Evolutionary conservation across 768 basidiomycete genomes (phyloP), one percentile per base, ranked within the genome.

Genomic region (Lactarius vividus): DNA sequence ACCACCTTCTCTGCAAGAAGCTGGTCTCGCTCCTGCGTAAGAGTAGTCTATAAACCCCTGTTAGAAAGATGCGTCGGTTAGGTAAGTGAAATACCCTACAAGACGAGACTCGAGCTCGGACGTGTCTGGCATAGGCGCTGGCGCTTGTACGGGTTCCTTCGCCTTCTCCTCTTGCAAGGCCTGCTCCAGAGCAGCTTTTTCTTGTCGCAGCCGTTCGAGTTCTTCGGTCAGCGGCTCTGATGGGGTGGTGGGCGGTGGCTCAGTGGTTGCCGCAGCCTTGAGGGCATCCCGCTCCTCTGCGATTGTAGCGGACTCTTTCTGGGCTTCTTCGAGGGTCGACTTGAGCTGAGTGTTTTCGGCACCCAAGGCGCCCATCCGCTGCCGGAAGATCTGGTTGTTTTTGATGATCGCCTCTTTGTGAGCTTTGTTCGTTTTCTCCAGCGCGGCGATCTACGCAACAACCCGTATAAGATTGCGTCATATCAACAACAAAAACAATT

Each of bases 11-110:
- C 88, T 0, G 79, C 80, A 31, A 88, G 76, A 20, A 92, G 75
- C 58, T 77, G 80, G 71, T 90, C 88, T 58, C 85, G 80, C 74
- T 93, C 86, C 53, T 81, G 79, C 61, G 75, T 79, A 31, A 91
- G 74, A 55, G 79, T 69, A 59, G 82, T 77, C 88, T 91, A 39
- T 1, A 4, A 9, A 49, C 13, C n/a, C 7, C 3, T 18, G 40
- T 57, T 18, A 56, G 46, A 44, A 44, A 33, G 18, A 33, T 15
- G 29, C 7, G 1, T 20, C 29, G 9, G 10, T 16, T 28, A 7
- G 4, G 35, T 26, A 57, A 4, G 13, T 6, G n/a, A 29, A 54
- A 35, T 3, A 40, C 72, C 80, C 7, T 69, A 82, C 81, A 29
- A 82, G 58, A 33, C 75, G 64, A 3, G 74, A 68, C 2, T 70